Evolutionary conservation across 176 grass and related monocot genomes (phyloP).

Genomic region (Eremochloa ophiuroides): DNA sequence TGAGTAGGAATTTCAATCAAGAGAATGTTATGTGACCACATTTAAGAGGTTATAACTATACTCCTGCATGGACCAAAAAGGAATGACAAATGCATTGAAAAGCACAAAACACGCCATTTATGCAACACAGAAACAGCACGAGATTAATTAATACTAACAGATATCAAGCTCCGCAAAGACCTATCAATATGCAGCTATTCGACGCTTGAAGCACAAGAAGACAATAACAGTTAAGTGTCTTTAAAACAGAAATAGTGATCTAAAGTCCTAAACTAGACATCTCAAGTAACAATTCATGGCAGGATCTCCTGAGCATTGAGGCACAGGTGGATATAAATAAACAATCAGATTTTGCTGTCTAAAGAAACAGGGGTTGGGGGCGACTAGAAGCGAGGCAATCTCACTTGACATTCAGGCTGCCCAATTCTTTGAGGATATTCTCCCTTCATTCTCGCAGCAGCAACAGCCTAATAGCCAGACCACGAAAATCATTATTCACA

Average conservation of each 20-base stretch:
- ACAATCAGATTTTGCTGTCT: not conserved
- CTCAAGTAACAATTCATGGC: not conserved
- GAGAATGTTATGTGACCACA: not conserved
- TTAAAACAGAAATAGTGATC: not conserved
- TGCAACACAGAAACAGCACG: not conserved
- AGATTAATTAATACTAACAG: not conserved
- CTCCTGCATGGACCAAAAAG: not conserved
- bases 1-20: not conserved
- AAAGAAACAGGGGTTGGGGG: not conserved
- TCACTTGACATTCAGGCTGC: conserved; percentile 88
- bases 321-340: not conserved
- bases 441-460: conserved; percentile 84
- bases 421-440: conserved; percentile 79
- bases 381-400: not conserved
- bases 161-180: not conserved
- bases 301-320: not conserved
- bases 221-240: not conserved
- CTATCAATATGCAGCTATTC: not conserved
- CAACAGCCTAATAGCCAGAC: conserved; percentile 59
- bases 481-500: conserved; percentile 27
- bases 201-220: not conserved
- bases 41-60: conserved; percentile 5
- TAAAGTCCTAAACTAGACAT: not conserved
- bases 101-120: not conserved
- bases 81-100: not conserved